phyloP scores from a whole-genome alignment of 805 yeast species.

The Tanozyma kutaoensis region DNA sequence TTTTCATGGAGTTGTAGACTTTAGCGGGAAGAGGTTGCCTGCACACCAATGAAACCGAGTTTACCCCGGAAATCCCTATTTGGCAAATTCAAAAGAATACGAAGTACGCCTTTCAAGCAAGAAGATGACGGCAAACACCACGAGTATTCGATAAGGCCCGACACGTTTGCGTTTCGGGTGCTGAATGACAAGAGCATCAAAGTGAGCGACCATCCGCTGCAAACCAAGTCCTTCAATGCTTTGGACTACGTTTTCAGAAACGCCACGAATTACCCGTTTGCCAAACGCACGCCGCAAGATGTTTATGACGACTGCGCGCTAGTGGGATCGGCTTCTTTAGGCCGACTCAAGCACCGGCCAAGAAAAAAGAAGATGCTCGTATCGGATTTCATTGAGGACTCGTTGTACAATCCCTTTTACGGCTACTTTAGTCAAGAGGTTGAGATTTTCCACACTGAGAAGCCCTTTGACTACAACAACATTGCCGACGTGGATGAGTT shows the following conservation, averaged over 20 bases:
- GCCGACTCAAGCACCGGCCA: slow-evolving; percentile 35
- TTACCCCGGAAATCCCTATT: slow-evolving; percentile 9
- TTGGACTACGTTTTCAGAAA: slow-evolving; percentile 23
- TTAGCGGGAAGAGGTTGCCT: not conserved
- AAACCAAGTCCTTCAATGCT: slow-evolving; percentile 12
- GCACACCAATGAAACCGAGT: too few relatives aligned
- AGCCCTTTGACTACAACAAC: slow-evolving; percentile 24
- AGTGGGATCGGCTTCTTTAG: slow-evolving; percentile 18
- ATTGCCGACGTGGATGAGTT: slow-evolving; percentile 32
- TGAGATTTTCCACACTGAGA: slow-evolving; percentile 56
- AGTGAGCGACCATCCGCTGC: slow-evolving; percentile 10
- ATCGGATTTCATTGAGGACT: slow-evolving; percentile 74
- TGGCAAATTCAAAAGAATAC: slow-evolving; percentile 6
- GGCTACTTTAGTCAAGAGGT: slow-evolving; percentile 77
- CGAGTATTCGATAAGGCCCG: slow-evolving; percentile 32
- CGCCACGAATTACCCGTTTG: slow-evolving; percentile 29
- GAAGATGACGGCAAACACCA: slow-evolving; percentile 15
- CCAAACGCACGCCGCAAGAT: slow-evolving; percentile 21
- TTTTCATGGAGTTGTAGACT: not conserved
- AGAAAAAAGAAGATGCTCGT: slow-evolving; percentile 53
- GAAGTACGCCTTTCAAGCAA: slow-evolving; percentile 7
- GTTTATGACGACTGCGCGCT: slow-evolving; percentile 22
- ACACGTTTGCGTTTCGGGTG: slow-evolving; percentile 30
- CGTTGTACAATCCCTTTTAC: slow-evolving; percentile 66
- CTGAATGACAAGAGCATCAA: too few relatives aligned